Evolutionary conservation across 306 rosid genomes (phyloP).

Genomic region (Ormosia emarginata): DNA sequence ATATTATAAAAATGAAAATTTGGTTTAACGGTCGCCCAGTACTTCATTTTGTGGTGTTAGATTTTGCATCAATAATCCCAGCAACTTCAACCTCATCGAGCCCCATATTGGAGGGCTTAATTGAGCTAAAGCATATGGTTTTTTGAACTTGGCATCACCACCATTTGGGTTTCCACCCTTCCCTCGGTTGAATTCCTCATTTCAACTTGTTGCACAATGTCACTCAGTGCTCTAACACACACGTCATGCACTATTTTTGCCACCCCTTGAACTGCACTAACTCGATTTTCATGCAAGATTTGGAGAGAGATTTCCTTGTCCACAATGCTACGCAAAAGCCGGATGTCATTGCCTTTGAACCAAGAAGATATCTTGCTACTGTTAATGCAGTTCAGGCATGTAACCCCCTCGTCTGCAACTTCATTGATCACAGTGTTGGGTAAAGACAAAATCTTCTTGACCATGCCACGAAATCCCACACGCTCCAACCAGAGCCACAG

Average conservation of each 20-base stretch:
- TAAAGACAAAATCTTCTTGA: slow-evolving; percentile 23
- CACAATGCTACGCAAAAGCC: slow-evolving; percentile 30
- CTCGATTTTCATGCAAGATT: slow-evolving; percentile 17
- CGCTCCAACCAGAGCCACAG: slow-evolving; percentile 64
- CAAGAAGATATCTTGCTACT: not conserved
- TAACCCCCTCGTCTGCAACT: slow-evolving; percentile 48
- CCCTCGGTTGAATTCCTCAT: not conserved
- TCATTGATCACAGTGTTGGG: slow-evolving; percentile 38
- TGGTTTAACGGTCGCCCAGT: not conserved
- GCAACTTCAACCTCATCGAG: not conserved
- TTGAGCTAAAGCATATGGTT: not conserved
- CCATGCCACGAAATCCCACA: slow-evolving; percentile 23
- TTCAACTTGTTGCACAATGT: slow-evolving; percentile 30
- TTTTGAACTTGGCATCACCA: not conserved
- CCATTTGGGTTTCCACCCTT: not conserved
- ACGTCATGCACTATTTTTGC: slow-evolving; percentile 6
- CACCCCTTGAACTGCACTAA: not conserved
- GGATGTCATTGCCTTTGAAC: slow-evolving; percentile 17
- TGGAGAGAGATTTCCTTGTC: slow-evolving; percentile 27
- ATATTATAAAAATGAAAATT: not conserved
- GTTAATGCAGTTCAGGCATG: slow-evolving; percentile 36
- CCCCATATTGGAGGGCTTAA: not conserved
- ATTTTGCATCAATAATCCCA: not conserved
- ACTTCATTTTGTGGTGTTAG: not conserved
- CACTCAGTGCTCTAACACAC: slow-evolving; percentile 33